Base-by-base conservation (phyloP, 176 grass and related monocot species). In the Oryza australiensis region DNA sequence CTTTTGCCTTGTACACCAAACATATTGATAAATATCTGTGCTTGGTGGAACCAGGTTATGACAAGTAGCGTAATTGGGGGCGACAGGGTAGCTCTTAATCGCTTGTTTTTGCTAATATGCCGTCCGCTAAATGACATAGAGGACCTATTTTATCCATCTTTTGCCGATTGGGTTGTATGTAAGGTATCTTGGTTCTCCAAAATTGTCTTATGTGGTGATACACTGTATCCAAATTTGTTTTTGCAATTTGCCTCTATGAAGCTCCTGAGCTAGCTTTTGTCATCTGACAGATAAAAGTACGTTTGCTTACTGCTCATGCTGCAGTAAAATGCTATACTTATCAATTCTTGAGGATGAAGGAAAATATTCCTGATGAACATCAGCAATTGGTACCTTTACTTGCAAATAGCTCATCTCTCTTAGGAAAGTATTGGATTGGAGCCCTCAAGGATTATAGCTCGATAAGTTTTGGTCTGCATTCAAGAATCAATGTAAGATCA, bases 91-190 rank as follows among this genome's bases (percentile, higher is more conserved):
- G 92, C 90, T 80, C 90, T 98, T 72, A 98, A 86, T 79, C 95
- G 95, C 64, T 78, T 98, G 57, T 95, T 93, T 93, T 59, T 87
- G 49, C 82, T 98, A 75, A 98, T 98, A 87, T 89, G 90, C 55
- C 88, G 80, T 18, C 95, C 87, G 22, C 76, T 98, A 63, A 86
- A 74, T 93, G 95, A 98, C 70, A 93, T 98, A 66, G 87, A 93
- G 72, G 95, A 86, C 81, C 84, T 98, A 57, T 93, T 86, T 81
- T 98, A 95, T 85, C 95, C 92, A 80, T 98, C 95, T 86, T 98
- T 98, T 81, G 90, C 95, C 62, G 95, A 98, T 75, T 98, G 95
- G 95, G 88, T 98, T 85, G 95, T 94, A 70, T 98, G 95, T 83
- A 98, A 98, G 95, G 95, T 98, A 93, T 80, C 72, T 62, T 11